phyloP scores from a whole-genome alignment of 441 rosid genomes.

The Hura crepitans region DNA sequence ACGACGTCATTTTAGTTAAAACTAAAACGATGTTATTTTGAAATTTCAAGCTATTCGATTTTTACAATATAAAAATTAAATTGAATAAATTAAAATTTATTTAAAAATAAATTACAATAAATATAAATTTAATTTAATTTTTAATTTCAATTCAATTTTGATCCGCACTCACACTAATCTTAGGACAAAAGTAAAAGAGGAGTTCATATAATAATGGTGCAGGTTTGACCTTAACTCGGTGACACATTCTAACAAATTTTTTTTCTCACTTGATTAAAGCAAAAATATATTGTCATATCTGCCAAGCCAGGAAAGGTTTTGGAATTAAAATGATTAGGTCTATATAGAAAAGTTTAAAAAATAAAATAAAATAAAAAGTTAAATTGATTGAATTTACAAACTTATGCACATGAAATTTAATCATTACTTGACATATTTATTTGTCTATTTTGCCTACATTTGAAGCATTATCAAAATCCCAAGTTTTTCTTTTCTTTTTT shows the following conservation, averaged over 20 bases:
- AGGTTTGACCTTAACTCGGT: slow-evolving; percentile 23
- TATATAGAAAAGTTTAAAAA: neutral
- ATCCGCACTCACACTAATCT: too few relatives aligned
- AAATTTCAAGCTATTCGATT: too few relatives aligned
- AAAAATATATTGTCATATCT: slow-evolving; percentile 1
- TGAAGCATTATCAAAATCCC: slow-evolving; percentile 4
- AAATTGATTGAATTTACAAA: slow-evolving; percentile 5
- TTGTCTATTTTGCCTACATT: neutral
- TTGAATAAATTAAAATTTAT: too few relatives aligned
- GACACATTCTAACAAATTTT: slow-evolving; percentile 11
- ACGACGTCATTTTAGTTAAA: too few relatives aligned
- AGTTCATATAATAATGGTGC: slow-evolving; percentile 16
- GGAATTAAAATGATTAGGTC: slow-evolving; percentile 17
- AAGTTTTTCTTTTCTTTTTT: too few relatives aligned
- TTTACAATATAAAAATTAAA: too few relatives aligned
- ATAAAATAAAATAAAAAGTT: too few relatives aligned
- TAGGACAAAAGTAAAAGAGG: neutral
- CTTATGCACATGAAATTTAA: slow-evolving; percentile 26
- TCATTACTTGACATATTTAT: slow-evolving; percentile 15
- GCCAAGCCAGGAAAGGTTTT: neutral
- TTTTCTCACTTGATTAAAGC: slow-evolving; percentile 21
- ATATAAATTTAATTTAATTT: too few relatives aligned
- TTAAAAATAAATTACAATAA: too few relatives aligned
- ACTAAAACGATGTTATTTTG: too few relatives aligned
- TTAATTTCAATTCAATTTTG: too few relatives aligned